These are phyloP conservation scores for Paraconiothyrium sp. DNA, from an alignment of 2,329 filamentous ascomycete genomes.

Conservation along the genomic window DNA sequence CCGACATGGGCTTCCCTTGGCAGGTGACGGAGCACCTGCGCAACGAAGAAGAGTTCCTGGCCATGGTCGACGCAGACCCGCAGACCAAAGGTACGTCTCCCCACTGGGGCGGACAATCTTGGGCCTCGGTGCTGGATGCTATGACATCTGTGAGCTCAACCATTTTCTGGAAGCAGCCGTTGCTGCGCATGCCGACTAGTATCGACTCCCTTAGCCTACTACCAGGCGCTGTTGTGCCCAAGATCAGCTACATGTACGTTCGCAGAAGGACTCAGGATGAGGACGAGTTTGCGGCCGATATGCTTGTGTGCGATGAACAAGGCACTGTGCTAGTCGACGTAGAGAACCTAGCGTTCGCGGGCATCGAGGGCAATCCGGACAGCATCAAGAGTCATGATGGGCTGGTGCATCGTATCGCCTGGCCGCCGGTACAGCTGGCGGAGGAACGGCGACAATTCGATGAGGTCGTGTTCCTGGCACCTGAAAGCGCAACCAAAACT, in stretches of 20 bases:
- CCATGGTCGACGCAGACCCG: constrained; percentile 47
- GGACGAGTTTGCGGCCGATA: constrained; percentile 8
- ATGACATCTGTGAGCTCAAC: constrained; percentile 53
- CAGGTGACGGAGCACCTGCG: constrained; percentile 50
- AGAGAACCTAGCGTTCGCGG: constrained; percentile 19
- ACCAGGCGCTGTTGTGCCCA: constrained; percentile 30
- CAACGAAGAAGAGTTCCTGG: constrained; percentile 52
- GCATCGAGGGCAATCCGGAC: constrained; percentile 35
- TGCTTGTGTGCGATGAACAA: constrained; percentile 12
- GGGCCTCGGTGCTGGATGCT: constrained; percentile 52
- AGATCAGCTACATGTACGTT: constrained; percentile 42
- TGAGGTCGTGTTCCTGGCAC: constrained; percentile 28
- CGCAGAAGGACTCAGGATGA: background rate
- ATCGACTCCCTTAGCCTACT: constrained; percentile 35
- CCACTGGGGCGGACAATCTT: constrained; percentile 40
- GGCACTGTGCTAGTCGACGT: constrained; percentile 32
- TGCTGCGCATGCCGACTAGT: constrained; percentile 47
- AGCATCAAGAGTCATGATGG: constrained; percentile 19
- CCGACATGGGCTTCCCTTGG: constrained; percentile 55
- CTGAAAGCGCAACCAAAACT: background rate
- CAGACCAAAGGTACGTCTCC: constrained; percentile 20
- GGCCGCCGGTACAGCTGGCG: constrained; percentile 45
- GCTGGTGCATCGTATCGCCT: constrained; percentile 50
- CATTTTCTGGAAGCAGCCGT: constrained; percentile 46
- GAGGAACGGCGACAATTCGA: constrained; percentile 36